Evolutionary conservation across 2,329 filamentous ascomycete genomes (phyloP), one percentile per base, ranked within the genome.

Genomic region (Fusarium citri): DNA sequence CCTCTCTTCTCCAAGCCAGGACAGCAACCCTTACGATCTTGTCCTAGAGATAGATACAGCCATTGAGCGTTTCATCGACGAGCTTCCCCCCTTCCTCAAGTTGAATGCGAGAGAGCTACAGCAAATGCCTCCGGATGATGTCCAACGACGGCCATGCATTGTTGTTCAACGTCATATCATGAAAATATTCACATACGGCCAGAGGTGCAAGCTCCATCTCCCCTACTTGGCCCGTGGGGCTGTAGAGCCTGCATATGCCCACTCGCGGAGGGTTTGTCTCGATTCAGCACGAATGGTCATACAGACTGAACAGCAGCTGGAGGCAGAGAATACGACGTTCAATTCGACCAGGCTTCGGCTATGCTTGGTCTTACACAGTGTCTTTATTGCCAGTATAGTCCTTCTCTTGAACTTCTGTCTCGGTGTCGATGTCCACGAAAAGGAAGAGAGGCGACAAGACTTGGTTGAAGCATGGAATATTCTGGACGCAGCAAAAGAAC

Each of bases 181-280:
- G 37, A 78, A 77, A 25, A 50, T 79, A 8, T 73, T 80, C 15
- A 56, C 79, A 5, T 74, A 79, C 22, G 78, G 78, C 2, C 77
- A 80, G 42, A 71, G 77, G 12, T 80, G 78, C 62, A 80, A 78
- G 55, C 64, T 80, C 12, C 79, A 80, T 53, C 72, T 80, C 10
- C 79, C 79, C 8, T 80, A 76, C 54, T 62, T 80, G 10, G 77
- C 78, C 5, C 76, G 78, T 26, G 78, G 79, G 6, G 74, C 77
- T 8, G 71, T 79, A 2, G 78, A 80, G 31, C 74, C 78, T 40
- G 58, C 66, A 6, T 80, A 76, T 56, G 72, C 78, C 14, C 76
- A 74, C 53, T 80, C 79, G 9, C 73, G 76, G 12, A 67, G 73
- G 8, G 74, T 75, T 16, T 80, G 78, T 59, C 72, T 80, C 28